Evolutionary conservation across 805 yeast species (phyloP), one percentile per base, ranked within the genome.

Genomic region (Candida yuanshanica): DNA sequence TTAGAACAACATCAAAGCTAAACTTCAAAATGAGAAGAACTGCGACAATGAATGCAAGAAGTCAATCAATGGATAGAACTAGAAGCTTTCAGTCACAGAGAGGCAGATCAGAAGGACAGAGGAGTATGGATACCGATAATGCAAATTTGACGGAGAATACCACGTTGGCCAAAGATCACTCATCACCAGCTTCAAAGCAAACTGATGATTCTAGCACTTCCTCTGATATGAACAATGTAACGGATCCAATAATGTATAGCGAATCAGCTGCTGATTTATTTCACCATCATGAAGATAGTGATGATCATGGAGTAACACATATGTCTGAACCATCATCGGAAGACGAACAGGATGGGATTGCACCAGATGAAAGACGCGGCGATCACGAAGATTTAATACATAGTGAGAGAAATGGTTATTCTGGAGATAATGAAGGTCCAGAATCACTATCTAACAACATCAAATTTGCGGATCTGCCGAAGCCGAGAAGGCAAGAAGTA

Each of bases 11-110:
- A 39, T 86, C 97, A n/a, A 85, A 83, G 55, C 58, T 77, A 44
- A 84, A 90, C 58, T 83, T 80, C 60, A 77, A 78, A 55, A 79
- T 89, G 83, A 77, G 99, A 53, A 70, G 96, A 45, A 78, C 89
- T 0, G 80, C 83, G 8, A 83, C 93, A 2, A 56, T 82, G 38
- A 79, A 83, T 18, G 81, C 82, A 1, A 60, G 74, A 27, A 65
- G 74, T 12, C 58, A 55, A 26, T 48, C 58, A 4, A 49, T 54
- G 51, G 61, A 49, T 4, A 42, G 49, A 38, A 5, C n/a, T 9
- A 31, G 21, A 17, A 31, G 34, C n/a, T 18, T 31, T 11, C 9
- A 31, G 18, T 12, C 34, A 11, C 34, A 31, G 14, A 31, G 21
- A n/a, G 29, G 14, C 5, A 11, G 4, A 16, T 18, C 12, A 33